Percentiles rank a stretch among this genome's conserved stretches.
Conservation (phyloP, 1,284 basidiomycete genomes). For the Rhodotorula sp. region DNA sequence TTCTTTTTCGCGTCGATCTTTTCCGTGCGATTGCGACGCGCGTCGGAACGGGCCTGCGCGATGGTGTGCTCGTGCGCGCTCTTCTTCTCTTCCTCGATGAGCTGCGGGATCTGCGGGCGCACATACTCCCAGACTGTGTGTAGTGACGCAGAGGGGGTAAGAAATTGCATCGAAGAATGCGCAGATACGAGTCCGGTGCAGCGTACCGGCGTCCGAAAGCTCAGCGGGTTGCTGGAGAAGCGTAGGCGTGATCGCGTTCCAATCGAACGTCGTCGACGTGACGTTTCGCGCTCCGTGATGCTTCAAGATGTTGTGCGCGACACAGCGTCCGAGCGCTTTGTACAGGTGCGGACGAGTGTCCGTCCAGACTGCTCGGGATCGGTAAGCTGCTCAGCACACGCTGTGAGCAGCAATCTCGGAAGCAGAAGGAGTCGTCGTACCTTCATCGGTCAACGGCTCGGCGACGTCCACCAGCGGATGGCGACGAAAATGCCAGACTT, state of each 20-base stretch:
- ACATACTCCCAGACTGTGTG: conserved; percentile 10
- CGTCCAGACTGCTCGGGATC: background rate
- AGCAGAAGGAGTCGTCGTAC: too few species aligned
- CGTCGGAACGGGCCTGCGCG: background rate
- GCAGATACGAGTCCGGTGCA: too few species aligned
- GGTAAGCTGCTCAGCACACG: too few species aligned
- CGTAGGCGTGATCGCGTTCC: background rate
- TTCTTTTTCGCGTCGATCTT: background rate
- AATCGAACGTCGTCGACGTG: background rate
- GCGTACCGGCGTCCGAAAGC: background rate
- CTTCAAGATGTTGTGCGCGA: background rate
- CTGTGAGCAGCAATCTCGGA: too few species aligned
- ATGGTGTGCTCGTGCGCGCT: background rate
- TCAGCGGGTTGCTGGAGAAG: conserved; percentile 4
- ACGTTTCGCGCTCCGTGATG: background rate
- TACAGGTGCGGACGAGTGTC: background rate
- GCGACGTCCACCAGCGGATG: too few species aligned
- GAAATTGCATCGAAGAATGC: background rate
- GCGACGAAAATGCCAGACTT: too few species aligned
- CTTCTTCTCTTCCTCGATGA: background rate
- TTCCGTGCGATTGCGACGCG: background rate
- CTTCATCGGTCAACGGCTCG: too few species aligned
- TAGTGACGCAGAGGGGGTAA: background rate
- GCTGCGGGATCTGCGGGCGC: conserved; percentile 1
- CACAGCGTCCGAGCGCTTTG: background rate